Evolutionary conservation across 2,329 filamentous ascomycete genomes (phyloP).

Genomic region (Talaromyces sp.): DNA sequence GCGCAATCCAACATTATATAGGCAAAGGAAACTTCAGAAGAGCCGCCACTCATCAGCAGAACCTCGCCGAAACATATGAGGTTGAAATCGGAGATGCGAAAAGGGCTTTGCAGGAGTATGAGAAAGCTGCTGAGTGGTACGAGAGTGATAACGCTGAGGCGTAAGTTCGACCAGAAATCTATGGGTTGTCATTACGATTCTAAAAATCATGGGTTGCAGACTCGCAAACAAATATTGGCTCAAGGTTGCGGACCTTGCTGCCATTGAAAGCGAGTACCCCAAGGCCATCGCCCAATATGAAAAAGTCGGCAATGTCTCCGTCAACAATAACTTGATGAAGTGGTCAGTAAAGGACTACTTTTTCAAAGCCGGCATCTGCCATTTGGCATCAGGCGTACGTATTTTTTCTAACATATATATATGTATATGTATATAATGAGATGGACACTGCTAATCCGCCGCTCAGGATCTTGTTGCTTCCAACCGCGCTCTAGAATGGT

Average conservation of each 20-base stretch:
- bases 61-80: slow-evolving; percentile 80
- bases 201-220: slow-evolving; percentile 36
- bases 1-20: slow-evolving; percentile 80
- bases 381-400: slow-evolving; percentile 58
- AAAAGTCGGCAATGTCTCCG: slow-evolving; percentile 68
- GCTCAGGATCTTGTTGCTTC: slow-evolving; percentile 66
- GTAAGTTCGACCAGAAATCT: slow-evolving; percentile 39
- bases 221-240: slow-evolving; percentile 90
- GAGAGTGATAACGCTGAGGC: slow-evolving; percentile 79
- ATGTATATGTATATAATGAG: too few species aligned
- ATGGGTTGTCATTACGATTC: neutral
- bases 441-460: neutral
- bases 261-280: slow-evolving; percentile 75
- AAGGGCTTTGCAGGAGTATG: slow-evolving; percentile 74
- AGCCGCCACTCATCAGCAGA: slow-evolving; percentile 86
- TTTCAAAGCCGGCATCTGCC: slow-evolving; percentile 87
- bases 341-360: slow-evolving; percentile 96
- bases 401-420: neutral
- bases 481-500: slow-evolving; percentile 73
- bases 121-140: slow-evolving; percentile 82
- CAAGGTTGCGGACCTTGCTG: slow-evolving; percentile 84
- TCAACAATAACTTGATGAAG: slow-evolving; percentile 87
- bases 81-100: slow-evolving; percentile 71
- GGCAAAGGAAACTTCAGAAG: slow-evolving; percentile 84
- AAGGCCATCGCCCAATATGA: slow-evolving; percentile 79